Evolutionary conservation across 805 yeast species (phyloP), one percentile per base, ranked within the genome.

Genomic region (Candida stauntonica): DNA sequence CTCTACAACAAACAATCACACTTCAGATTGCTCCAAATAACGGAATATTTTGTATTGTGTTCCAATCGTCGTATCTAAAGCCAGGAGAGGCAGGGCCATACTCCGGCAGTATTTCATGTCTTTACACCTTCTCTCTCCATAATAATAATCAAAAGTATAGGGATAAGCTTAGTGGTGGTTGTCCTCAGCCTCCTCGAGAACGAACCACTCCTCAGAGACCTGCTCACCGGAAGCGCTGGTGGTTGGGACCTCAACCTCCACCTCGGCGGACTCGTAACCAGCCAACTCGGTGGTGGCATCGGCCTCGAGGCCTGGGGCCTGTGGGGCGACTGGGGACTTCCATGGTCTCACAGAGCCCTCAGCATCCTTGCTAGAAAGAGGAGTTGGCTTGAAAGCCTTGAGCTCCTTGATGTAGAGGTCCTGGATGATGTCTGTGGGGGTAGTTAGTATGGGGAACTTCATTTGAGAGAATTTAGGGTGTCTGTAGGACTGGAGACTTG

Each of bases 351-450:
- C 91, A 50, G 81, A 74, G 48, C 78, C 75, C 57, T 80, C 87
- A 46, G 91, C 81, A 52, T 85, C 95, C 50, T 75, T 70, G 43
- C 84, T 77, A 42, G 83, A 67, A 39, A 81, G 61, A 45, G 87
- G 79, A 43, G 81, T 75, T 61, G 96, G 89, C 73, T 88, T 87
- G 79, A 86, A 89, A 46, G 79, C 77, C 71, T 81, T 86, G 67
- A 93, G 72, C 67, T 89, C 95, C 63, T 75, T 79, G 60, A 91
- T 68, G 72, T 89, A 89, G 54, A 89, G 75, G 52, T 89, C 96
- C 63, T 86, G 75, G 60, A 89, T 65, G 61, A 84, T 70, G 74
- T 89, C 42, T 40, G 28, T 26, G 3, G 18, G 5, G 5, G n/a
- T n/a, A n/a, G 35, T 31, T 36, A 26, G 39, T 30, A 20, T 20